A percentile compares a stretch with the other conserved stretches of the same genome.
Conservation (phyloP, 1,284 basidiomycete species). For the Malassezia obtusa region DNA sequence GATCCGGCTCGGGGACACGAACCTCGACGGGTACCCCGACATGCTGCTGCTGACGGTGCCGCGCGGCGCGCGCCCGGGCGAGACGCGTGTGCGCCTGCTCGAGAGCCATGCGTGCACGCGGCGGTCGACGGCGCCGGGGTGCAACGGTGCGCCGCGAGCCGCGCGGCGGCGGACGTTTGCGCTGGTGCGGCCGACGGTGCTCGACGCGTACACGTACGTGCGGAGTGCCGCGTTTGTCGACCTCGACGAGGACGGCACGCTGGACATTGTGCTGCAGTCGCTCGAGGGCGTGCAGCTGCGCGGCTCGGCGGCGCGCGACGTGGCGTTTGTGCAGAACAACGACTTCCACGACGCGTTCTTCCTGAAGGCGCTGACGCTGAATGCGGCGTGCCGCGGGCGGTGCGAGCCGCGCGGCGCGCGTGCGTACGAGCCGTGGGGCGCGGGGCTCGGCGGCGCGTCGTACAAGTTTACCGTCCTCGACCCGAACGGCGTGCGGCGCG, state of each 20-base stretch:
- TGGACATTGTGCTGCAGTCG: conserved; percentile 83
- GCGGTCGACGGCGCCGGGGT: conserved; percentile 34
- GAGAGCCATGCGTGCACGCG: conserved; percentile 63
- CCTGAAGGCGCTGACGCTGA: conserved; percentile 70
- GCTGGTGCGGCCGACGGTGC: conserved; percentile 32
- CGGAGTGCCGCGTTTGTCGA: conserved; percentile 73
- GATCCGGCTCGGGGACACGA: conserved; percentile 75
- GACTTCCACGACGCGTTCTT: conserved; percentile 99
- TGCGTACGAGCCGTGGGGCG: conserved; percentile 67
- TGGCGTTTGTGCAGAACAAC: conserved; percentile 89
- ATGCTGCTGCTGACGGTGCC: conserved; percentile 60
- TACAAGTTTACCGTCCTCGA: conserved; percentile 97
- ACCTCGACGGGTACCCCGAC: conserved; percentile 92
- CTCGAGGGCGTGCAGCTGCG: conserved; percentile 13
- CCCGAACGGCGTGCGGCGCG: conserved; percentile 75
- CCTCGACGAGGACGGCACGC: conserved; percentile 87
- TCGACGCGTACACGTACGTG: conserved; percentile 67
- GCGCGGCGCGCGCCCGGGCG: conserved; percentile 40
- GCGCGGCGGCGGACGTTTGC: conserved; percentile 11
- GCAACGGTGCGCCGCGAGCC: conserved; percentile 8
- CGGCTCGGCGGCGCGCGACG: conserved; percentile 29
- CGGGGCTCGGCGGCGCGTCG: conserved; percentile 83
- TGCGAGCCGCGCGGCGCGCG: conserved; percentile 51
- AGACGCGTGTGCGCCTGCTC: conserved; percentile 59
- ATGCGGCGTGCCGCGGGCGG: conserved; percentile 77